phyloP scores from a whole-genome alignment of 805 yeast species.

The Candida khao-thaluensis region DNA sequence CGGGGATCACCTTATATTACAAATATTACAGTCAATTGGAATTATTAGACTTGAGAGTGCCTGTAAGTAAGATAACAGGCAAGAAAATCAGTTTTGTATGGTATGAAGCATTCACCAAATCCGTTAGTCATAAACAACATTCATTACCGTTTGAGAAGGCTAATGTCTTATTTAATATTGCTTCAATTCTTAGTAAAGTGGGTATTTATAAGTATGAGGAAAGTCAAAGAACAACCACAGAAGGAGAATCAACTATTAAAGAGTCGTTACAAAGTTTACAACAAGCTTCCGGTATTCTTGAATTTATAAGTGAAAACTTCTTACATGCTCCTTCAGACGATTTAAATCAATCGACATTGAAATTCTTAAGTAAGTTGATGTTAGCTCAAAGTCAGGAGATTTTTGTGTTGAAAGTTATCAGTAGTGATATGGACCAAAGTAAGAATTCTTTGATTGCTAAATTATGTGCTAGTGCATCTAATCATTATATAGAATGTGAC shows the following conservation, averaged over 20 bases:
- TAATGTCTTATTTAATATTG: slow-evolving; percentile 75
- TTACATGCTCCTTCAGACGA: slow-evolving; percentile 87
- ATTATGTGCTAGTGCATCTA: slow-evolving; percentile 62
- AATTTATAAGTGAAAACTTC: slow-evolving; percentile 73
- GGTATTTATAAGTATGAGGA: slow-evolving; percentile 38
- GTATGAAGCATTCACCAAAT: slow-evolving; percentile 65
- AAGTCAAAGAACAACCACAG: slow-evolving; percentile 20
- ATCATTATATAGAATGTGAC: slow-evolving; percentile 51
- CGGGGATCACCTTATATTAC: slow-evolving; percentile 55
- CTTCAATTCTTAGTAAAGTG: slow-evolving; percentile 54
- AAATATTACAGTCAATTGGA: slow-evolving; percentile 82
- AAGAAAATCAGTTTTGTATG: slow-evolving; percentile 65
- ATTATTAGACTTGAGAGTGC: slow-evolving; percentile 72
- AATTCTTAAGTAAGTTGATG: slow-evolving; percentile 62
- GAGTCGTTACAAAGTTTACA: slow-evolving; percentile 61
- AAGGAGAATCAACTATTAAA: slow-evolving; percentile 50
- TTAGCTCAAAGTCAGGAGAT: slow-evolving; percentile 89
- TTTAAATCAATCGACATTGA: slow-evolving; percentile 64
- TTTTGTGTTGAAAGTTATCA: slow-evolving; percentile 62
- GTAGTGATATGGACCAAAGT: slow-evolving; percentile 45
- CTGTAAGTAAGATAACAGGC: slow-evolving; percentile 50
- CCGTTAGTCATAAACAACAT: slow-evolving; percentile 58
- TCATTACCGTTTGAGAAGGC: slow-evolving; percentile 91
- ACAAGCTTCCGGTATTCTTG: slow-evolving; percentile 75
- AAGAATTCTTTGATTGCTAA: slow-evolving; percentile 75